Evolutionary conservation across 345 rosid genomes (phyloP).

Genomic region (Linum tenue): DNA sequence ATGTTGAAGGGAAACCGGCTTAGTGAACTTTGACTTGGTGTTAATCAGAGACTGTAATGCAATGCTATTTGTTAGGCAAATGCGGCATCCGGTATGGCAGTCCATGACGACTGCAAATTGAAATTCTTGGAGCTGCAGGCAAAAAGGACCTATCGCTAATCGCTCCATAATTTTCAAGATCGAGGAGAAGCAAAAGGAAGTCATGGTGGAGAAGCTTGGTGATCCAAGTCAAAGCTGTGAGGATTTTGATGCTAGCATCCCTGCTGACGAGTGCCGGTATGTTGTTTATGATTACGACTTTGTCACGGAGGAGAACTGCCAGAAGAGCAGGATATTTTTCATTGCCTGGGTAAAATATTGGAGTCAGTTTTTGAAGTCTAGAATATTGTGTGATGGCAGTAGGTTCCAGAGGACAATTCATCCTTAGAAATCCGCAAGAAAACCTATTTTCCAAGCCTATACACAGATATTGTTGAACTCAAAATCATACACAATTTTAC

Average conservation of each 20-base stretch:
- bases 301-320: slow-evolving; percentile 21
- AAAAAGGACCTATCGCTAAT: slow-evolving; percentile 14
- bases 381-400: too few relatives aligned
- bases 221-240: slow-evolving; percentile 13
- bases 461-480: too few relatives aligned
- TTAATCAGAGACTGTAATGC: too few relatives aligned
- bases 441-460: too few relatives aligned
- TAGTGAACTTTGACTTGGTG: too few relatives aligned
- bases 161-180: slow-evolving; percentile 13
- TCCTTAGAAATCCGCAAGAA: too few relatives aligned
- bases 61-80: slow-evolving; percentile 9
- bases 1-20: too few relatives aligned
- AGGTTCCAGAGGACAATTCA: too few relatives aligned
- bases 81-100: slow-evolving; percentile 16
- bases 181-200: slow-evolving; percentile 17
- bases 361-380: background rate
- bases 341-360: slow-evolving; percentile 14
- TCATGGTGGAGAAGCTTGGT: slow-evolving; percentile 15
- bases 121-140: slow-evolving; percentile 17
- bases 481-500: too few relatives aligned
- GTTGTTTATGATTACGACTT: slow-evolving; percentile 17
- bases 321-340: slow-evolving; percentile 21
- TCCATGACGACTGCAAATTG: slow-evolving; percentile 14
- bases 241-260: slow-evolving; percentile 11
- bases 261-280: slow-evolving; percentile 16